Evolutionary conservation across 345 rosid genomes (phyloP).

Genomic region (Euphorbia pulcherrima): DNA sequence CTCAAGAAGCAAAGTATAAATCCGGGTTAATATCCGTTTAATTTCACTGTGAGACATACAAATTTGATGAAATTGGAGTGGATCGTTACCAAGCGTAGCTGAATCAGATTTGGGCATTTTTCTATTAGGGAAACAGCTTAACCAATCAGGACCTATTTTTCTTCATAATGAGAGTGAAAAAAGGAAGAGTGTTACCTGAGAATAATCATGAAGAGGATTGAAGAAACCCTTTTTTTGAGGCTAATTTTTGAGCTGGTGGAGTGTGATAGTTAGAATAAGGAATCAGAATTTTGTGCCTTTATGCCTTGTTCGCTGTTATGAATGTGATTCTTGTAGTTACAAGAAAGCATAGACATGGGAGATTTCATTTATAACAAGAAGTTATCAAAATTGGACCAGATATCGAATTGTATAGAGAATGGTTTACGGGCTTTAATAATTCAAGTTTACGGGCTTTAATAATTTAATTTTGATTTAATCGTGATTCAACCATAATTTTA

Average conservation of each 20-base stretch:
- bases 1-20: constrained; percentile 24
- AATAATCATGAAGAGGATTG: constrained; percentile 12
- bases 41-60: constrained; percentile 17
- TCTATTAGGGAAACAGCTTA: constrained; percentile 1
- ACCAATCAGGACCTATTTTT: not conserved
- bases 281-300: constrained; percentile 36
- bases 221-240: not conserved
- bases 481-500: too few species aligned
- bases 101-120: constrained; percentile 30
- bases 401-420: too few species aligned
- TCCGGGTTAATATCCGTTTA: not conserved
- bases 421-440: too few species aligned
- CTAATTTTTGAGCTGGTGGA: not conserved
- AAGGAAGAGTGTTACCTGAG: constrained; percentile 11
- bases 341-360: not conserved
- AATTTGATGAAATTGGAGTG: constrained; percentile 22
- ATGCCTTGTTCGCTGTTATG: not conserved
- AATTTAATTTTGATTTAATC: too few species aligned
- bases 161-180: not conserved
- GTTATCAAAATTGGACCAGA: too few species aligned
- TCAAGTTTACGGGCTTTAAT: too few species aligned
- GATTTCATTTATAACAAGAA: too few species aligned
- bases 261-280: constrained; percentile 24
- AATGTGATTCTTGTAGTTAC: too few species aligned
- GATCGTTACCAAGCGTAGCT: constrained; percentile 33